Base-by-base conservation (phyloP, 768 basidiomycete genomes). In the Kwoniella bestiolae region DNA sequence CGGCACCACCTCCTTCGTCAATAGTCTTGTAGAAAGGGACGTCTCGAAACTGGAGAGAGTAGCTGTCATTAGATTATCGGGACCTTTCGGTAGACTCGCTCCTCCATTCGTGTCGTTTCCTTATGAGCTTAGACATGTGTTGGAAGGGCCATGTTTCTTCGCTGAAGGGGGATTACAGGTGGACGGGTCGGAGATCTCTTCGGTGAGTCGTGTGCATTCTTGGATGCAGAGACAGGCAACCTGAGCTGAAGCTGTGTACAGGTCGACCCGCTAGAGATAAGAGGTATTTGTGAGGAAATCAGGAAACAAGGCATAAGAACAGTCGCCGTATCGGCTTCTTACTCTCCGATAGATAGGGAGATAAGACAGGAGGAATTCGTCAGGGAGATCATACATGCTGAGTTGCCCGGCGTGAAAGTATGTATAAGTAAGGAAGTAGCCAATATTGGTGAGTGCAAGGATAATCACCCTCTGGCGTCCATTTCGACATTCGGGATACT, bases 1-100 rank as follows among this genome's bases (percentile, higher is more conserved):
- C 65, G 88, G 88, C 32, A 88, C 88, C 0, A 88, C 88, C 82
- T 85, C 86, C 72, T 87, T 87, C 65, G 82, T 87, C 31, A 87
- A 89, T 66, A 86, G 87, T 1, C 84, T 89, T 2, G 82, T 89
- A 18, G 87, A 88, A 78, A 77, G 84, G 25, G 85, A 88, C 73
- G 79, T 84, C 5, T 67, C 83, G 3, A 82, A 85, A n/a, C 78
- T 89, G n/a, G 83, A 84, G 49, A 85, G 85, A 50, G 88, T 89
- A 0, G 88, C 87, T 0, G 87, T 89, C 38, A 83, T 89, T 51
- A 85, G 88, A 58, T 83, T 89, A 8, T 87, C 86, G 46, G 86
- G 85, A 3, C 86, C 86, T 0, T 88, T 86, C 76, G 86, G 86
- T 2, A 81, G 68, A 44, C 57, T 86, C 32, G 83, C 84, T 18